Base-by-base conservation (phyloP, 345 rosid species). In the Arabis alpina region DNA sequence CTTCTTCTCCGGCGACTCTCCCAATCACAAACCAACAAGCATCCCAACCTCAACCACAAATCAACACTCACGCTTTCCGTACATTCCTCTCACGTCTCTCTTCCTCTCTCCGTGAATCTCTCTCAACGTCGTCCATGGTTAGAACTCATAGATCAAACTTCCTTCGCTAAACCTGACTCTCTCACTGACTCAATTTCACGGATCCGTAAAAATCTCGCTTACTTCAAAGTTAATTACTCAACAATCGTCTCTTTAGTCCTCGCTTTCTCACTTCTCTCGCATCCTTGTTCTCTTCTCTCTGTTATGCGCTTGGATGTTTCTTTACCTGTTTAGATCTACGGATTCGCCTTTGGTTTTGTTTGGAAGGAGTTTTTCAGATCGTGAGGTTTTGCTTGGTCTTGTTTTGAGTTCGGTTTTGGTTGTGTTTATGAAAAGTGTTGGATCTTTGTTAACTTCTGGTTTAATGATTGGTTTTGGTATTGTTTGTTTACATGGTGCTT, bases 141-240 rank as follows among this genome's bases (percentile, higher is more conserved):
- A 16, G 91, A 88, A 64, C 91, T 88, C 66, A 66, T 52, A 37
- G 94, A 88, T 69, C 84, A 91, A 44, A 77, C 81, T 63, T 84
- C 91, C 4, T 82, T 86, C 82, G 78, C 88, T 40, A 79, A 83
- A 75, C 94, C 91, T 5, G 94, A 88, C 37, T 86, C 94, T 23
- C 61, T 88, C 65, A 73, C 88, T 61, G 94, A 88, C 2, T 83
- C 94, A 1, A 71, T 85, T 13, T 52, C 82, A 54, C 89, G 94
- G 80, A 74, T 84, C 76, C 85, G 94, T 57, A 84, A 85, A 81
- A 86, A 88, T 75, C 84, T 84, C 68, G 48, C 87, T 12, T 88
- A 88, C 79, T 88, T 88, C 82, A 86, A 86, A 54, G 84, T 76
- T 0, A 76, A 76, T 4, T 76, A 76, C 55, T 14, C 64, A 8